Conservation (phyloP, 1,284 basidiomycete genomes). For the Trametes polyzona region DNA sequence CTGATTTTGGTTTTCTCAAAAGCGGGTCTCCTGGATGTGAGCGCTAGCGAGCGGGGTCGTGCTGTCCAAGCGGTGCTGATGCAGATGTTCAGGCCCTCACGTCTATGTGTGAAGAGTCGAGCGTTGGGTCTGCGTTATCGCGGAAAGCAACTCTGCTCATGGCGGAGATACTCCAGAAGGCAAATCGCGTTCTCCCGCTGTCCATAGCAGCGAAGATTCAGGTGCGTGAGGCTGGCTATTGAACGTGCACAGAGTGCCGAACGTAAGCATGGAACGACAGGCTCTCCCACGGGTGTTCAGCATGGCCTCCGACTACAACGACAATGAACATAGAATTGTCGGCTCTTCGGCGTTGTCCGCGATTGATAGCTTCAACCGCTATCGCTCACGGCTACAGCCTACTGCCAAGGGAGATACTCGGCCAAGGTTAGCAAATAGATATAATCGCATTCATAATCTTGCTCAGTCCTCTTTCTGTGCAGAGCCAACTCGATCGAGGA, state of each 20-base stretch:
- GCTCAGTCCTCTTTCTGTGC: background rate
- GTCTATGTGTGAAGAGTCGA: slow-evolving; percentile 79
- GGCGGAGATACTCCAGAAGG: slow-evolving; percentile 88
- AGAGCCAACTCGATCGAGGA: slow-evolving; percentile 91
- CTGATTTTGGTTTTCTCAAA: slow-evolving; percentile 87
- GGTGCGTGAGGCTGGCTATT: slow-evolving; percentile 43
- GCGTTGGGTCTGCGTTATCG: slow-evolving; percentile 69
- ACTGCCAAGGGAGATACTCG: slow-evolving; percentile 55
- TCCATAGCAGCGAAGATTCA: slow-evolving; percentile 84
- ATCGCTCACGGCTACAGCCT: slow-evolving; percentile 70
- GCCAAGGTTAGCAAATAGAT: slow-evolving; percentile 50
- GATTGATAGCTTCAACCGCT: slow-evolving; percentile 92
- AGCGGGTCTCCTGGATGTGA: slow-evolving; percentile 85
- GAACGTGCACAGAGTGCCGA: background rate
- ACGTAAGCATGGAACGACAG: slow-evolving; percentile 40
- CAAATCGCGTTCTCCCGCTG: slow-evolving; percentile 88
- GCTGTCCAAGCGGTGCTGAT: background rate
- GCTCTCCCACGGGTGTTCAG: slow-evolving; percentile 87
- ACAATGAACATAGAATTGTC: slow-evolving; percentile 76
- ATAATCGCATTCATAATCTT: too few species aligned
- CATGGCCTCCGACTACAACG: slow-evolving; percentile 78
- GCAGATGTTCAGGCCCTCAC: slow-evolving; percentile 68
- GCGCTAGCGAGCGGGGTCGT: slow-evolving; percentile 26
- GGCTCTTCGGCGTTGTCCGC: slow-evolving; percentile 86
- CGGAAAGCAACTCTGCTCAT: slow-evolving; percentile 93